Evolutionary conservation across 2,329 filamentous ascomycete genomes (phyloP), one percentile per base, ranked within the genome.

Genomic region (Passalora sequoiae): DNA sequence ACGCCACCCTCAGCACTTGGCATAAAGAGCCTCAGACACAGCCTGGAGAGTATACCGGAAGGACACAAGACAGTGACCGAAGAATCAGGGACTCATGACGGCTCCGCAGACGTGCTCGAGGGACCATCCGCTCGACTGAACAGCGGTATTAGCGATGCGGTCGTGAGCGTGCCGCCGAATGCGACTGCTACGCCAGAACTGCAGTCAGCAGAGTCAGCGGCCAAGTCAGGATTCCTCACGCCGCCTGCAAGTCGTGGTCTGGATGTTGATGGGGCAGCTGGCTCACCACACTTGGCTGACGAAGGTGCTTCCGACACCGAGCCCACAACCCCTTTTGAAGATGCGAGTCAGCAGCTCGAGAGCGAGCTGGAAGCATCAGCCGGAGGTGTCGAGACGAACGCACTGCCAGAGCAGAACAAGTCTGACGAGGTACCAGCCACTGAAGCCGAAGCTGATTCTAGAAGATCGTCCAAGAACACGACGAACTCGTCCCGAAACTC

Each of bases 31-130:
- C 24, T 30, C 16, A 44, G 45, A 5, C 46, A 45, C 21, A 55
- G 54, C 31, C 30, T 56, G 25, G 54, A 55, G 13, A 51, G 51
- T 36, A 54, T 57, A 29, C 48, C 52, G 2, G 51, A 56, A 44
- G 39, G 39, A 2, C 25, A 44, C 6, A 31, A 24, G 10, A 40
- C 36, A 25, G 27, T 31, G 19, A 20, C 13, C 10, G 27, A 42
- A 20, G 15, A n/a, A 21, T n/a, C 9, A 8, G 29, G 29, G 8
- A 8, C 12, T n/a, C n/a, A 16, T 3, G 33, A 36, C 15, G 35
- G 16, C 22, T 8, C 30, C 32, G 6, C 21, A 40, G 29, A 40
- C n/a, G 35, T 28, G 15, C 44, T 45, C 6, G 25, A 44, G 15
- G 43, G 25, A 29, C 40, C 47, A 31, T 24, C 35, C 9, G 40